Evolutionary conservation across 1,284 basidiomycete genomes (phyloP), one percentile per base, ranked within the genome.

Genomic region (Leccinum subspadiceum): DNA sequence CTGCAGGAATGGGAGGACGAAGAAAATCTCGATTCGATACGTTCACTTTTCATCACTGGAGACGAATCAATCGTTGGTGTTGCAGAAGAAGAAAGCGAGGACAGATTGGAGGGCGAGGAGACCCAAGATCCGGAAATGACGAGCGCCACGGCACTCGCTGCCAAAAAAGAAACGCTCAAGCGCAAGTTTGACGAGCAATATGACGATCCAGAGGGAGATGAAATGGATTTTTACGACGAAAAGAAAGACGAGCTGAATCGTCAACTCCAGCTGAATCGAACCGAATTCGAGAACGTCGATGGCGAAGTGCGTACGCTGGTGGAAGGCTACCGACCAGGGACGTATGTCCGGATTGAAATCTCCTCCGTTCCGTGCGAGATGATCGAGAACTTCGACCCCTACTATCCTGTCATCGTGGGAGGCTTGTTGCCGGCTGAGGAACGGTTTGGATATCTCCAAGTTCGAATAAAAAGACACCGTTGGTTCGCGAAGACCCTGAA

Each of bases 141-240:
- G 20, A 20, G 20, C 20, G 20, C 20, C 20, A 20, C 20, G 20
- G 20, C 20, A 1, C 84, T 98, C 31, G 86, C 90, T 4, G 84
- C 84, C 48, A 98, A 97, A 78, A 22, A 98, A 98, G 93, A 91
- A 67, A 86, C 84, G 1, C 82, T 98, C 60, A 98, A 98, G 75
- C 87, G 89, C 64, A 96, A 96, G 73, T 98, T 98, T 72, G 93
- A 99, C 77, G 93, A 95, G 70, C 92, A 97, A 75, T 98, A 98
- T 74, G 95, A 98, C 72, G 94, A 95, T 69, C 91, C 92, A 1
- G 90, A 92, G 60, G 79, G 81, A 15, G 78, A 84, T 35, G 89
- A 90, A 68, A 77, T 87, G 75, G 92, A 94, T 70, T 96, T 96
- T 71, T 97, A 96, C 77, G 87, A 90, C 56, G 85, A 91, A 73